Conservation (phyloP, 2,329 filamentous ascomycete species). For the Knoxdaviesia proteae region DNA sequence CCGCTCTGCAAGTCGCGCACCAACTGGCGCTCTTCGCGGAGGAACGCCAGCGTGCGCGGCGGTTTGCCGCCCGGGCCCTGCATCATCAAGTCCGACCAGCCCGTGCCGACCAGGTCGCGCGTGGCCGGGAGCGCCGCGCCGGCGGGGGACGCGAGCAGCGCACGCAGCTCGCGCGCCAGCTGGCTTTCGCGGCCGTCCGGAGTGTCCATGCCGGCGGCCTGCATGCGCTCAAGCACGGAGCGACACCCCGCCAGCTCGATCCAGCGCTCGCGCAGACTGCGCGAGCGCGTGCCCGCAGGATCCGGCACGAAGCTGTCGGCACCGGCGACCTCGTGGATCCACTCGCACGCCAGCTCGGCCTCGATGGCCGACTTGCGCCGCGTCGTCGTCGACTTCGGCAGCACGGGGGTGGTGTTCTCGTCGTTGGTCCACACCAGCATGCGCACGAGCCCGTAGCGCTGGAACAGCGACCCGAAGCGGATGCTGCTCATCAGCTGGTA, state of each 20-base stretch:
- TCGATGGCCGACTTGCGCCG: constrained; percentile 38
- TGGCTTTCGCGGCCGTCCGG: constrained; percentile 23
- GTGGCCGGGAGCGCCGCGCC: no score
- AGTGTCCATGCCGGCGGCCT: constrained; percentile 16
- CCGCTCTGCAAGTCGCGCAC: constrained; percentile 2
- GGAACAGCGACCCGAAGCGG: constrained; percentile 37
- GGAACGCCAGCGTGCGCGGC: neutral
- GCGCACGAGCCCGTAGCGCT: constrained; percentile 59
- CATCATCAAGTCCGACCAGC: no score
- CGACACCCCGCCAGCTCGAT: constrained; percentile 25
- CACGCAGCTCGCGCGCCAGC: constrained; percentile 7
- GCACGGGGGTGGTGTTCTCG: constrained; percentile 31
- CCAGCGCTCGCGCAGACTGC: constrained; percentile 19
- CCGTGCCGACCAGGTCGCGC: no score
- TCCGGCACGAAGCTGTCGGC: constrained; percentile 12
- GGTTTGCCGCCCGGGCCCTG: no score
- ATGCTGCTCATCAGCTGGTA: constrained; percentile 41
- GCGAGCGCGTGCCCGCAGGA: constrained; percentile 20
- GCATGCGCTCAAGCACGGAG: constrained; percentile 20
- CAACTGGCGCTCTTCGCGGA: neutral
- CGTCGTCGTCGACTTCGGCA: constrained; percentile 37
- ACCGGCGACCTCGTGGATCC: constrained; percentile 35
- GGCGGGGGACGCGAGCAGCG: constrained; percentile 1
- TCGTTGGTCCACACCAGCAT: constrained; percentile 55
- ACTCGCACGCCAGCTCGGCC: constrained; percentile 38